Evolutionary conservation across 768 basidiomycete species (phyloP), one percentile per base, ranked within the genome.

Genomic region (Termitomyces sp.): DNA sequence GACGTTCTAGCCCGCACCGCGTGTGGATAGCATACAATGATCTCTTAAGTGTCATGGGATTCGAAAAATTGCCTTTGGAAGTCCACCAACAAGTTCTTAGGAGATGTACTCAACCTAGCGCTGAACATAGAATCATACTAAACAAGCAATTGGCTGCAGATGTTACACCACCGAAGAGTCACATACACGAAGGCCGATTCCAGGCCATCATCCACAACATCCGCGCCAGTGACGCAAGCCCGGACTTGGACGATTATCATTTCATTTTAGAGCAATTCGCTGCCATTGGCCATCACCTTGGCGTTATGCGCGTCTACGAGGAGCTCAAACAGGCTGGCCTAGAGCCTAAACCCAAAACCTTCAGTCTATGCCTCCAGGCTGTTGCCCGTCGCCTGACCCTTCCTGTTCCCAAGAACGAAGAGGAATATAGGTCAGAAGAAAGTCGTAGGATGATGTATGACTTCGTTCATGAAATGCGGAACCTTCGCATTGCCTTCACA

Each of bases 241-340:
- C 81, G 22, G 57, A 79, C 70, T 58, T 87, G 53, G 81, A 84
- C 2, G 92, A 93, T 68, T 93, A 88, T 68, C 79, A 92, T 67
- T 86, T 85, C 65, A 73, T 94, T 58, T 68, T 94, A 52, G 78
- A 81, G 60, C 88, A 90, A 59, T 90, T 90, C 59, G 87, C 90
- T 35, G 83, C 85, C 0, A 82, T 84, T 4, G 92, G 90, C n/a
- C 80, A 92, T 64, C 75, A 83, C 63, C 65, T 74, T 22, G 88
- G 87, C 10, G 77, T 80, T 28, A 74, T 81, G 67, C 68, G 79
- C 38, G 81, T 92, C 13, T 84, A 88, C 65, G 70, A 77, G 45
- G 88, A 91, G 64, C 68, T 93, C 58, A 66, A 67, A 42, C 62
- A 68, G 26, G 56, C 72, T 5, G 81, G 80, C 42, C 59, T 84